These are phyloP conservation scores for Citropsis articulata DNA, from an alignment of 345 rosid species.

Conservation along the genomic window DNA sequence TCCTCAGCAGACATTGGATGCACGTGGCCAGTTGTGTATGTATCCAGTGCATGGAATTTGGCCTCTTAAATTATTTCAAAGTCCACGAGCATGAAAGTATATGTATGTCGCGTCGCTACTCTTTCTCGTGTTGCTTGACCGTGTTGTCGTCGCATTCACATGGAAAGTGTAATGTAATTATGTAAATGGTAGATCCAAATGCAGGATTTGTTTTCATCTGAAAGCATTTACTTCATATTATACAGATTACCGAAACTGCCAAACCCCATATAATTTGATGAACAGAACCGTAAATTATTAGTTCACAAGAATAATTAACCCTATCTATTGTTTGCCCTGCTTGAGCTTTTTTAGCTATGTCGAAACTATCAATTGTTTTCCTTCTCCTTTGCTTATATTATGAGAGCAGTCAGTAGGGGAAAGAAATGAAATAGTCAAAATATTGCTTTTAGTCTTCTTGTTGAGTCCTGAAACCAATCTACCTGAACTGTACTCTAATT, in stretches of 20 bases:
- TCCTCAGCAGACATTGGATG: background rate
- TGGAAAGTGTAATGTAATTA: background rate
- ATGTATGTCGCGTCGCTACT: background rate
- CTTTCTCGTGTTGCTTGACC: slow-evolving; percentile 2
- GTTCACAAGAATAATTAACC: background rate
- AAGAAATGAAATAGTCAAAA: background rate
- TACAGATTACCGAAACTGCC: background rate
- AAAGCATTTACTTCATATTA: background rate
- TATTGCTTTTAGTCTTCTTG: background rate
- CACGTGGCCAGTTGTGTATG: background rate
- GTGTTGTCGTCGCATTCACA: slow-evolving; percentile 15
- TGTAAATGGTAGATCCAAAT: background rate
- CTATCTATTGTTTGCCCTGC: background rate
- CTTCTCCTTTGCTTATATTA: background rate
- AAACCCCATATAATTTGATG: background rate
- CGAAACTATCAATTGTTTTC: background rate
- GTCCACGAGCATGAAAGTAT: slow-evolving; percentile 4
- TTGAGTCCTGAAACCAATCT: background rate
- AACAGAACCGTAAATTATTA: background rate
- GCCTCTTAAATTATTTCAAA: background rate
- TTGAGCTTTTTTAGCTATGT: background rate
- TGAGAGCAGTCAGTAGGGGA: background rate
- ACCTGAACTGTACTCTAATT: background rate
- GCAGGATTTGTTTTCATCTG: background rate
- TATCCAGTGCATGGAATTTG: background rate